Percentiles rank a stretch among this genome's conserved stretches.
These are phyloP conservation scores for Leersia perrieri DNA, from an alignment of 176 grass and related monocot species.

Conservation along the genomic window DNA sequence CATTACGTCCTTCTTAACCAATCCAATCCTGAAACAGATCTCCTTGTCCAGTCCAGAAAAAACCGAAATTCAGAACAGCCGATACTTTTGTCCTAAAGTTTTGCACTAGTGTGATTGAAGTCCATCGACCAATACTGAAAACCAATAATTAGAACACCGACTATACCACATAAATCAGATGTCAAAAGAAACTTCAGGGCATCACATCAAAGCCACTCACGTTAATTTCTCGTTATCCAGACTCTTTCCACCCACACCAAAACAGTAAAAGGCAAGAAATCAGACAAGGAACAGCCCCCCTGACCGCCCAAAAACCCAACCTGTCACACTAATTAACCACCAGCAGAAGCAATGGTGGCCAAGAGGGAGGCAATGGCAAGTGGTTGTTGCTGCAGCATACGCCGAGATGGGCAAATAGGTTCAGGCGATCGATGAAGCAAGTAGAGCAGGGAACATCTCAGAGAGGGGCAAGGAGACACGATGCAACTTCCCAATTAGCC, in stretches of 20 bases:
- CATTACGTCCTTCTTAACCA: background rate
- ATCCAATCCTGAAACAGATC: background rate
- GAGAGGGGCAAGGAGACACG: slow-evolving; percentile 24
- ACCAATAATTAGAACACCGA: too few species aligned
- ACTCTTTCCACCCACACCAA: background rate
- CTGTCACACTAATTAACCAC: background rate
- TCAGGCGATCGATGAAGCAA: background rate
- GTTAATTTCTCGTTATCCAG: background rate
- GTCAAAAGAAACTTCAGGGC: background rate
- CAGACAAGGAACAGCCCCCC: background rate
- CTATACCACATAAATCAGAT: background rate
- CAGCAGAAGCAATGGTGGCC: background rate
- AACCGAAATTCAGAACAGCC: too few species aligned
- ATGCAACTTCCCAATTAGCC: slow-evolving; percentile 29
- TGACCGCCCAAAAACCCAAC: background rate
- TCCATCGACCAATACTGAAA: too few species aligned
- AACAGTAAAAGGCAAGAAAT: background rate
- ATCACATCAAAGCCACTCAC: background rate
- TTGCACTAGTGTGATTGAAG: background rate
- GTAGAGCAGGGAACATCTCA: slow-evolving; percentile 10
- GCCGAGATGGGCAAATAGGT: background rate
- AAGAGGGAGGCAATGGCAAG: slow-evolving; percentile 18
- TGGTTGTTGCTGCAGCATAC: background rate
- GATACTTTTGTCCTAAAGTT: too few species aligned
- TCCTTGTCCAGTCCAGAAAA: too few species aligned